A percentile compares a stretch with the other conserved stretches of the same genome.
Evolutionary conservation across 2,329 filamentous ascomycete genomes (phyloP).

Genomic region (Eutypella sp.): DNA sequence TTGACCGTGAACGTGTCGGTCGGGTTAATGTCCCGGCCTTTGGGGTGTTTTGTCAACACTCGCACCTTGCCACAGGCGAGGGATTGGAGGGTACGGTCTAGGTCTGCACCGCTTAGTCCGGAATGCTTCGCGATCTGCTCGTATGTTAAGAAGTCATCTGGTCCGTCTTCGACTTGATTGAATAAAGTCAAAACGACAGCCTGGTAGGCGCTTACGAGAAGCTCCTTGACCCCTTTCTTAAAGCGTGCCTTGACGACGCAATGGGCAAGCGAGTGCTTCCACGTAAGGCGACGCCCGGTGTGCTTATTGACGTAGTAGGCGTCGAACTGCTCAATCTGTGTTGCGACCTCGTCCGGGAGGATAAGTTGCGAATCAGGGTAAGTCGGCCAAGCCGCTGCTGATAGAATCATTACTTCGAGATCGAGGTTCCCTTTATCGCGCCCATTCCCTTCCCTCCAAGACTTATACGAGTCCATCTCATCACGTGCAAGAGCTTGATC

Average conservation of each 20-base stretch:
- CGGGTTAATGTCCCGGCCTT: conserved; percentile 70
- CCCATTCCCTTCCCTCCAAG: conserved; percentile 49
- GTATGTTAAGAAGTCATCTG: conserved; percentile 65
- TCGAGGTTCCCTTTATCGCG: conserved; percentile 53
- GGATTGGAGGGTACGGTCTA: conserved; percentile 88
- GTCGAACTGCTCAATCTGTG: conserved; percentile 78
- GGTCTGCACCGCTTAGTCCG: conserved; percentile 68
- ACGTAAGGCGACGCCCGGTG: conserved; percentile 76
- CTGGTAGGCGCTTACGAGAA: conserved; percentile 88
- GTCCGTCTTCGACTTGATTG: conserved; percentile 57
- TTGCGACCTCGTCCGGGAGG: conserved; percentile 69
- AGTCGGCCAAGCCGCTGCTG: conserved; percentile 84
- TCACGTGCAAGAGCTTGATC: conserved; percentile 91
- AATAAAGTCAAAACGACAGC: conserved; percentile 87
- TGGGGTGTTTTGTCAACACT: conserved; percentile 80
- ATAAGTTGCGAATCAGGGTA: conserved; percentile 72
- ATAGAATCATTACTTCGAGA: conserved; percentile 84
- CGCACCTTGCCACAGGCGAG: conserved; percentile 86
- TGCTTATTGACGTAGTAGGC: conserved; percentile 85
- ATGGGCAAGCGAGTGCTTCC: conserved; percentile 92
- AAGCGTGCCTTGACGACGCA: conserved; percentile 82
- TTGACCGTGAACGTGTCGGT: conserved; percentile 87
- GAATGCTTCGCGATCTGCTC: conserved; percentile 69
- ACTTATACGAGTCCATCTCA: conserved; percentile 86
- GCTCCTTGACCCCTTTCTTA: conserved; percentile 74